Evolutionary conservation across 306 rosid genomes (phyloP).

Genomic region (Cicer bijugum): DNA sequence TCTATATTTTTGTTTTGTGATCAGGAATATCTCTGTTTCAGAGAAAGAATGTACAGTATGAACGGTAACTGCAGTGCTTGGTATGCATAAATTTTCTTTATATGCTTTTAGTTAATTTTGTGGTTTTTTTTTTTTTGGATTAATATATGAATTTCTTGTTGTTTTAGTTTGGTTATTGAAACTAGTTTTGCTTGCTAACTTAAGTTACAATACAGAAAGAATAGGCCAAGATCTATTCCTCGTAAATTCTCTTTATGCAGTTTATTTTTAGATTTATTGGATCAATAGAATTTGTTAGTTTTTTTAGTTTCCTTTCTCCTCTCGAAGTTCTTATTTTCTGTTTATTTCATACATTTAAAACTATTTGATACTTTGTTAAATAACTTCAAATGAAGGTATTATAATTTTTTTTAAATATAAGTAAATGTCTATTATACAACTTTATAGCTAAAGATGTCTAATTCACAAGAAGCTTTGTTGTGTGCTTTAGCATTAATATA

Average conservation of each 20-base stretch:
- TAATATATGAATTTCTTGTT: slow-evolving; percentile 1
- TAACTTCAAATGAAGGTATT: background rate
- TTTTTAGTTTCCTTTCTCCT: background rate
- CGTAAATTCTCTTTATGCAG: background rate
- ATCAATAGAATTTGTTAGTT: background rate
- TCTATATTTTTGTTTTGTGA: slow-evolving; percentile 29
- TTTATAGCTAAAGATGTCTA: background rate
- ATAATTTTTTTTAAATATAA: background rate
- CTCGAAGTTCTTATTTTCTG: background rate
- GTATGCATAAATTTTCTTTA: slow-evolving; percentile 42
- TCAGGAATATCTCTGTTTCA: slow-evolving; percentile 51
- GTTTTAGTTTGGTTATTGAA: slow-evolving; percentile 5
- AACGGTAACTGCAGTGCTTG: slow-evolving; percentile 37
- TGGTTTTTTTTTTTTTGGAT: background rate
- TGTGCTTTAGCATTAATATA: background rate
- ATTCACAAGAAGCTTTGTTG: background rate
- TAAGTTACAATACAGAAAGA: background rate
- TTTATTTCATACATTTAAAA: background rate
- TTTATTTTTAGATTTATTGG: background rate
- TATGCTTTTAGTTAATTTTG: background rate
- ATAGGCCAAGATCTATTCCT: background rate
- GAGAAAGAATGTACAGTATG: slow-evolving; percentile 47
- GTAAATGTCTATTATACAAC: background rate
- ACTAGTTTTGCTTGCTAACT: slow-evolving; percentile 1
- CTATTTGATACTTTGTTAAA: background rate